phyloP scores from a whole-genome alignment of 2,329 filamentous ascomycete species.

The Anisogramma anomala region DNA sequence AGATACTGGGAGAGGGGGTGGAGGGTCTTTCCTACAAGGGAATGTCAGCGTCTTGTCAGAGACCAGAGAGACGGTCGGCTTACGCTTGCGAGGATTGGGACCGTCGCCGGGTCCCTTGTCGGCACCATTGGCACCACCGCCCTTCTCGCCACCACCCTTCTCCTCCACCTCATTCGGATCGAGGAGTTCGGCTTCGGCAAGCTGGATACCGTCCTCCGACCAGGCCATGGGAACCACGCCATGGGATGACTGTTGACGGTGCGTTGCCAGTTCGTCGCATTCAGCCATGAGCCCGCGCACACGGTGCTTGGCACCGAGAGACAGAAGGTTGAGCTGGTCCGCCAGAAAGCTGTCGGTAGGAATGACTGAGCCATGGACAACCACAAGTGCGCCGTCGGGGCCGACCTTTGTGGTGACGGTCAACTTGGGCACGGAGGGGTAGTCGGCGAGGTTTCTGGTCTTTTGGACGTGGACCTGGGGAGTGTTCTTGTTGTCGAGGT shows the following conservation, averaged over 20 bases:
- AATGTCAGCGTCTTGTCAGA: constrained; percentile 7
- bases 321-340: constrained; percentile 73
- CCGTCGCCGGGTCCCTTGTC: constrained; percentile 29
- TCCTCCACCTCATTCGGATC: constrained; percentile 7
- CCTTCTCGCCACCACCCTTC: constrained; percentile 20
- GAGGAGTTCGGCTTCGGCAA: constrained; percentile 28
- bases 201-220: constrained; percentile 53
- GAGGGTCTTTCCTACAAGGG: constrained; percentile 33
- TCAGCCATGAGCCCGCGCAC: constrained; percentile 68
- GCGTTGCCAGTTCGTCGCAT: constrained; percentile 56
- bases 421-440: constrained; percentile 39
- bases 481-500: constrained; percentile 40
- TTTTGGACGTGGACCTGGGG: constrained; percentile 31
- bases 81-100: constrained; percentile 50
- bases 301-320: constrained; percentile 71
- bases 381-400: constrained; percentile 49
- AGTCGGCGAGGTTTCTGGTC: constrained; percentile 38
- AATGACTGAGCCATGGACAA: constrained; percentile 57
- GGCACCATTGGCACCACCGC: constrained; percentile 26
- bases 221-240: constrained; percentile 69
- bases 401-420: constrained; percentile 44
- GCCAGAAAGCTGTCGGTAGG: constrained; percentile 65
- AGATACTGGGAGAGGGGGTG: constrained; percentile 40
- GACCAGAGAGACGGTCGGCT: constrained; percentile 19
- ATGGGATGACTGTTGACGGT: constrained; percentile 66